A percentile compares a stretch with the other conserved stretches of the same genome.
Evolutionary conservation across 2,329 filamentous ascomycete species (phyloP).

Genomic region (Juglanconis juglandina): DNA sequence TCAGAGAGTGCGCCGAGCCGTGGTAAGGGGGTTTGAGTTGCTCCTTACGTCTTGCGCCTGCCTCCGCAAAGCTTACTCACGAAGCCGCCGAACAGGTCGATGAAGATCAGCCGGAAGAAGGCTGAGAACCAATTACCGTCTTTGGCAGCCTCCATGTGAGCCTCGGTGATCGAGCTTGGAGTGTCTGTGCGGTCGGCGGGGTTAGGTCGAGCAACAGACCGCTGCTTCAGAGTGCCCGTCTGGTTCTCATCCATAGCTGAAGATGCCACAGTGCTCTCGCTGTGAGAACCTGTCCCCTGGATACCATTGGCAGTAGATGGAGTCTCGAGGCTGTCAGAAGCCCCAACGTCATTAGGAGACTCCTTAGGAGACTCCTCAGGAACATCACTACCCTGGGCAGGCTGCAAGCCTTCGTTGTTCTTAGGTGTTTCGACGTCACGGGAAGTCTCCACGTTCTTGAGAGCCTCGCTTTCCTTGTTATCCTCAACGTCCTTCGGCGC

Average conservation of each 20-base stretch:
- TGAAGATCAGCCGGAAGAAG: conserved; percentile 19
- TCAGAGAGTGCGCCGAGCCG: conserved; percentile 15
- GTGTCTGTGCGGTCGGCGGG: conserved; percentile 12
- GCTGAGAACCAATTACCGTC: conserved; percentile 19
- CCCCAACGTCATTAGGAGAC: not conserved
- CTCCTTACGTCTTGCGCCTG: conserved; percentile 19
- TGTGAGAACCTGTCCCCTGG: not conserved
- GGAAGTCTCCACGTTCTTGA: not conserved
- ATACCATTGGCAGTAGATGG: not conserved
- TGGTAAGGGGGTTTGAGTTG: conserved; percentile 8
- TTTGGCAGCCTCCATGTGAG: conserved; percentile 16
- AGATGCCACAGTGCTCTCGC: conserved; percentile 6
- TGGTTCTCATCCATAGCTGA: conserved; percentile 12
- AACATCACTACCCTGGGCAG: not conserved
- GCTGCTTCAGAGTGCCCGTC: conserved; percentile 14
- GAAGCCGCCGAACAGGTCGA: conserved; percentile 19
- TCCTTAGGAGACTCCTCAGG: not conserved
- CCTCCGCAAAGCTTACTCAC: conserved; percentile 16
- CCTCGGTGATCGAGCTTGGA: conserved; percentile 9
- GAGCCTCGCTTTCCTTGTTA: too few species aligned
- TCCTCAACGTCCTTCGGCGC: not conserved
- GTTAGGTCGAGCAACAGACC: conserved; percentile 3
- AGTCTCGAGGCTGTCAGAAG: not conserved
- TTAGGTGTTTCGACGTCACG: not conserved
- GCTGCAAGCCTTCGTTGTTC: not conserved